Evolutionary conservation across 345 rosid species (phyloP).

Genomic region (Hevea brasiliensis): DNA sequence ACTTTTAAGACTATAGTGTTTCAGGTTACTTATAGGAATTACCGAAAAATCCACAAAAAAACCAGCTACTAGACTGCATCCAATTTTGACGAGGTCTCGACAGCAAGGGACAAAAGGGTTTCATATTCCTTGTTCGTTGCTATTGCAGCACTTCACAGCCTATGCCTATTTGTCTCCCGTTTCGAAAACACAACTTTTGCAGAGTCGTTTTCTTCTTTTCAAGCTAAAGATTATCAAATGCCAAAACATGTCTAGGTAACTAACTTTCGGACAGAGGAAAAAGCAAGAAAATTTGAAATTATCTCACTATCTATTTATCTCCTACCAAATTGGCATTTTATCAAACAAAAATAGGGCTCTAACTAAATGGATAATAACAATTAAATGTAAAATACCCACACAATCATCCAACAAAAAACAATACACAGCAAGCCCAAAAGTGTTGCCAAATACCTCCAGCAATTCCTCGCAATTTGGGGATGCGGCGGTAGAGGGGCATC

Average conservation of each 20-base stretch:
- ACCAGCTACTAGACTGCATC: background rate
- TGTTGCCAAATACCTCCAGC: slow-evolving; percentile 67
- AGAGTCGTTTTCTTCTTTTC: no score
- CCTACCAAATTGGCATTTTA: background rate
- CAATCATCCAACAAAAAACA: background rate
- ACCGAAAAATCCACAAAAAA: background rate
- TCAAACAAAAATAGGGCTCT: background rate
- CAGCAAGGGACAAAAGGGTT: background rate
- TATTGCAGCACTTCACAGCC: background rate
- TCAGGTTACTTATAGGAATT: background rate
- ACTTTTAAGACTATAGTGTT: background rate
- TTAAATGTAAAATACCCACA: background rate
- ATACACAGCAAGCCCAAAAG: background rate
- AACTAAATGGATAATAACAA: background rate
- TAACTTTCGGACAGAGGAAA: background rate
- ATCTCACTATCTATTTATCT: background rate
- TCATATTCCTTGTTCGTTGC: background rate
- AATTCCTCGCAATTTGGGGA: slow-evolving; percentile 88
- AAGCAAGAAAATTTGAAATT: background rate
- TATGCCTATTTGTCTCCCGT: no score
- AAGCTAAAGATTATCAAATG: no score
- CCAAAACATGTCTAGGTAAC: background rate
- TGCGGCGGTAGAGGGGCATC: slow-evolving; percentile 86
- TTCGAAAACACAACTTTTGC: no score
- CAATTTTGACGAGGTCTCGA: background rate